Evolutionary conservation across 2,329 filamentous ascomycete species (phyloP).

Genomic region (Sclerotinia subarctica): DNA sequence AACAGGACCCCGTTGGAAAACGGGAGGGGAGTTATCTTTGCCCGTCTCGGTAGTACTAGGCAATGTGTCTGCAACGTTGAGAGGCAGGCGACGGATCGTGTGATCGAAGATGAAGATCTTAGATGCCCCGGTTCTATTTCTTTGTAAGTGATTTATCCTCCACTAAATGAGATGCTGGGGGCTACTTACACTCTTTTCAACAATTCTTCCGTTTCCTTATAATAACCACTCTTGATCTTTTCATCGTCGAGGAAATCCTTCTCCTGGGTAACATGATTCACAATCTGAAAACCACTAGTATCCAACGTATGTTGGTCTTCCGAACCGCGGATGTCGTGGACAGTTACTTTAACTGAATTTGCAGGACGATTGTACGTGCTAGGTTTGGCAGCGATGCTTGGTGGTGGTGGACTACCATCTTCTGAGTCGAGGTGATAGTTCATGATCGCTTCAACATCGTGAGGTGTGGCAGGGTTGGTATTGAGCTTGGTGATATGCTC

Average conservation of each 20-base stretch:
- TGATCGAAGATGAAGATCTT: slow-evolving; percentile 61
- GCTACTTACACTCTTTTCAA: slow-evolving; percentile 37
- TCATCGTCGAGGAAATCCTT: slow-evolving; percentile 40
- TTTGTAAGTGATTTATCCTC: slow-evolving; percentile 9
- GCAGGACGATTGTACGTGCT: slow-evolving; percentile 12
- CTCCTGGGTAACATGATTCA: slow-evolving; percentile 39
- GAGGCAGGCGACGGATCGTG: slow-evolving; percentile 49
- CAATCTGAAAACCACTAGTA: slow-evolving; percentile 42
- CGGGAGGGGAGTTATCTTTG: background rate
- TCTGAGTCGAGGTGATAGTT: slow-evolving; percentile 27
- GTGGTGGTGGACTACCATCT: slow-evolving; percentile 28
- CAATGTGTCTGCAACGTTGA: slow-evolving; percentile 27
- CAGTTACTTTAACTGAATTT: slow-evolving; percentile 1
- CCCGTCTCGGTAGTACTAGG: background rate
- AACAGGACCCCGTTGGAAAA: slow-evolving; percentile 43
- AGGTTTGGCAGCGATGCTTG: slow-evolving; percentile 22
- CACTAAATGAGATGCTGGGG: background rate
- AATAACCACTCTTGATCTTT: slow-evolving; percentile 39
- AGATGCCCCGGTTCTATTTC: slow-evolving; percentile 51
- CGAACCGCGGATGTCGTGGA: slow-evolving; percentile 46
- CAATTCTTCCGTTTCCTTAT: slow-evolving; percentile 40
- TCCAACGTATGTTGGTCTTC: slow-evolving; percentile 45
- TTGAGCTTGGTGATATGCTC: background rate
- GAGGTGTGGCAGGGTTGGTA: slow-evolving; percentile 1
- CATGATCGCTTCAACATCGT: slow-evolving; percentile 23